A percentile compares a stretch with the other conserved stretches of the same genome.
Conservation (phyloP, 176 grass and related monocot species). For the Luzula sylvatica region DNA sequence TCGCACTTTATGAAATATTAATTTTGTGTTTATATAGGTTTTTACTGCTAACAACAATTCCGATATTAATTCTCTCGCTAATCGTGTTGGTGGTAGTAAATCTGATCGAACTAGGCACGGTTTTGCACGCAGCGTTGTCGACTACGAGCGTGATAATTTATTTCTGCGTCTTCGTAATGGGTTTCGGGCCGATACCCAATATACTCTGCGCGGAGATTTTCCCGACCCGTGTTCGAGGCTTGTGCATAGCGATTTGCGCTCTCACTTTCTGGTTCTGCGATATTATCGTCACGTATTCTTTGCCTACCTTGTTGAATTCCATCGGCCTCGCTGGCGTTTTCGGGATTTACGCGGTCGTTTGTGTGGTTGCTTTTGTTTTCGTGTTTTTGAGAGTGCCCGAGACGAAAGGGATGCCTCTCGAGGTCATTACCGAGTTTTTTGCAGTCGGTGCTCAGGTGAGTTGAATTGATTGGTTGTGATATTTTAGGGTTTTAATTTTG, state of each 20-base stretch:
- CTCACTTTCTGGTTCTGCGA: constrained; percentile 70
- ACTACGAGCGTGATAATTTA: constrained; percentile 66
- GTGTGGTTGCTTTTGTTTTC: constrained; percentile 47
- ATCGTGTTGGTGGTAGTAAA: constrained; percentile 64
- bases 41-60: constrained; percentile 78
- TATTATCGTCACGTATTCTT: constrained; percentile 82
- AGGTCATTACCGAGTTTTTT: constrained; percentile 94
- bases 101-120: constrained; percentile 48
- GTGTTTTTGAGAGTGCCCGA: constrained; percentile 84
- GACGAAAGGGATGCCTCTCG: constrained; percentile 96
- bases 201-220: constrained; percentile 97
- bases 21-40: no score
- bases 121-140: constrained; percentile 66
- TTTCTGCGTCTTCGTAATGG: constrained; percentile 97
- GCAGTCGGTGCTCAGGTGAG: constrained; percentile 66
- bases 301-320: constrained; percentile 65
- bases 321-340: constrained; percentile 85
- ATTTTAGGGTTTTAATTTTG: no score
- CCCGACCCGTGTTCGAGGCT: constrained; percentile 70
- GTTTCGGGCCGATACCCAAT: constrained; percentile 81
- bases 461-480: background rate
- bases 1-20: background rate
- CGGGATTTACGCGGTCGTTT: constrained; percentile 67
- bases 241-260: constrained; percentile 84
- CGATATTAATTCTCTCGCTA: constrained; percentile 58